phyloP scores from a whole-genome alignment of 2,329 filamentous ascomycete species.

The Aspergillus viridinutans region DNA sequence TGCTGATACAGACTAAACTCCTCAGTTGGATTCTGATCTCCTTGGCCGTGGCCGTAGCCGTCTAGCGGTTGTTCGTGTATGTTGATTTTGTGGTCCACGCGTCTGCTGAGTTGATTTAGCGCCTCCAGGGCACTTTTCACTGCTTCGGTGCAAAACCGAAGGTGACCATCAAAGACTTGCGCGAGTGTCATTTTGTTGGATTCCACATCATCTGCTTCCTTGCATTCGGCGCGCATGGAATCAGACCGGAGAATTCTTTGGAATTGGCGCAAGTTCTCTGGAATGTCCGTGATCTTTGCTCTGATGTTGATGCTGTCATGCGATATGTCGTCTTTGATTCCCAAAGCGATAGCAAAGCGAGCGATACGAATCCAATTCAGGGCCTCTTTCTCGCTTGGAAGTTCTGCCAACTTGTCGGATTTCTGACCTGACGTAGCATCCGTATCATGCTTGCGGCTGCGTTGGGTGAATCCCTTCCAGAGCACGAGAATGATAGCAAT shows the following conservation, averaged over 20 bases:
- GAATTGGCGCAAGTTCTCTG: not conserved
- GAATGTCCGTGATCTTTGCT: not conserved
- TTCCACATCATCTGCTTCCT: not conserved
- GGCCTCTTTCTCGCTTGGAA: not conserved
- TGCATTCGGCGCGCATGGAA: not conserved
- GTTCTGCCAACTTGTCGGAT: too few species aligned
- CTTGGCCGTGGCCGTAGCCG: not conserved
- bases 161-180: not conserved
- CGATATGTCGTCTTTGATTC: not conserved
- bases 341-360: not conserved
- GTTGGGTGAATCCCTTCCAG: not conserved
- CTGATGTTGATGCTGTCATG: not conserved
- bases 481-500: not conserved
- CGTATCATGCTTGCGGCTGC: not conserved
- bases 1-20: not conserved
- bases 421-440: not conserved
- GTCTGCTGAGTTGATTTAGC: not conserved
- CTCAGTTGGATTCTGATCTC: not conserved
- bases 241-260: not conserved
- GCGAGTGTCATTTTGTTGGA: too few species aligned
- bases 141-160: not conserved
- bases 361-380: not conserved
- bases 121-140: not conserved
- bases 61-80: not conserved
- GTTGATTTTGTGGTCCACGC: not conserved